These are phyloP conservation scores for Arbutus unedo DNA, from an alignment of 148 eudicot genomes.

Conservation along the genomic window DNA sequence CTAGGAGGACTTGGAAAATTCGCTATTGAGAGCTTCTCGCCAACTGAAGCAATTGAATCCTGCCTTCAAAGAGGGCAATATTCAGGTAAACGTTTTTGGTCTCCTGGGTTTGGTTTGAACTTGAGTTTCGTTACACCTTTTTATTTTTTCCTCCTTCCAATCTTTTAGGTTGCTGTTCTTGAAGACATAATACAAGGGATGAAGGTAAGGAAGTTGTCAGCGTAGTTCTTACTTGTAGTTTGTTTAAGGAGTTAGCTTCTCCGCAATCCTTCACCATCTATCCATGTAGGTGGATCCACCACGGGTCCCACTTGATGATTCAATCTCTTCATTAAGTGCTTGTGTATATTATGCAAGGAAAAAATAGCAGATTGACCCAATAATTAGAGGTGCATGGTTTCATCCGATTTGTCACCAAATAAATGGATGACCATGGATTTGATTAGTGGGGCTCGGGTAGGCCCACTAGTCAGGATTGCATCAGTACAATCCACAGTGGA, in stretches of 20 bases:
- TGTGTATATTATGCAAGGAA: background rate
- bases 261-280: background rate
- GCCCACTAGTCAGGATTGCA: background rate
- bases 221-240: background rate
- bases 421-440: background rate
- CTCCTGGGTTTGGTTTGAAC: background rate
- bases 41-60: slow-evolving; percentile 62
- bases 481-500: background rate
- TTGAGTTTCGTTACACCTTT: background rate
- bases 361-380: background rate
- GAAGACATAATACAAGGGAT: slow-evolving; percentile 84
- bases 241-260: background rate
- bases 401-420: background rate
- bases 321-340: background rate
- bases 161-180: slow-evolving; percentile 70
- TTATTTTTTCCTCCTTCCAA: background rate
- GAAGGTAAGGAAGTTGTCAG: slow-evolving; percentile 54
- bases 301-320: background rate
- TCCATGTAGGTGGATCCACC: background rate
- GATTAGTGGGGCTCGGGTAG: background rate
- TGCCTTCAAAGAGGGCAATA: slow-evolving; percentile 55
- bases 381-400: background rate
- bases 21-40: slow-evolving; percentile 59
- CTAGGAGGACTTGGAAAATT: slow-evolving; percentile 88
- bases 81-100: slow-evolving; percentile 49